A percentile compares a stretch with the other conserved stretches of the same genome.
These are phyloP conservation scores for Aspergillus egyptiacus DNA, from an alignment of 495 filamentous ascomycete species.

Conservation along the genomic window DNA sequence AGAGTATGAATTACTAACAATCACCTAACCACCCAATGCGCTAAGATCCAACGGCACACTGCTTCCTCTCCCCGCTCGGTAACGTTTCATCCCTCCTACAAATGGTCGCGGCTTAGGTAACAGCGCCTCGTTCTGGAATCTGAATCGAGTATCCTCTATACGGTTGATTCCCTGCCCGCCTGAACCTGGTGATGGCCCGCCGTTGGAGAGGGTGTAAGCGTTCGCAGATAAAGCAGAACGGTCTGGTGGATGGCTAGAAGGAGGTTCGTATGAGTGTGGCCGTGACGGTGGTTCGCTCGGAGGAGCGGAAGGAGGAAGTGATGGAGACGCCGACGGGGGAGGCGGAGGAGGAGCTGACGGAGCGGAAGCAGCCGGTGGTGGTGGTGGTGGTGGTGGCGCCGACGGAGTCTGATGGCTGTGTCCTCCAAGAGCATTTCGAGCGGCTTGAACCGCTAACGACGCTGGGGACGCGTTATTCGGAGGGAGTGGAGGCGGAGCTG, in stretches of 20 bases:
- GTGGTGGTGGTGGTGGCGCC: conserved; percentile 46
- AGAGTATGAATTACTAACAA: not conserved
- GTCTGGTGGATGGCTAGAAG: conserved; percentile 34
- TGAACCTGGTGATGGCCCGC: conserved; percentile 33
- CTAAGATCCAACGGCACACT: conserved; percentile 87
- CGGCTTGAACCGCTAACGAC: conserved; percentile 44
- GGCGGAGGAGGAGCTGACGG: conserved; percentile 37
- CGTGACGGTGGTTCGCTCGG: conserved; percentile 41
- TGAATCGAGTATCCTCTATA: conserved; percentile 79
- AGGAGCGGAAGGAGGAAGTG: conserved; percentile 44
- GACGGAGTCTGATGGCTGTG: conserved; percentile 46
- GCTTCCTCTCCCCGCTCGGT: conserved; percentile 86
- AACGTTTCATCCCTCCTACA: conserved; percentile 61
- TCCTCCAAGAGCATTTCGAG: conserved; percentile 41
- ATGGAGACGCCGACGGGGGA: conserved; percentile 33
- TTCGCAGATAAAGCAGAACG: conserved; percentile 66
- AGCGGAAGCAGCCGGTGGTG: conserved; percentile 43
- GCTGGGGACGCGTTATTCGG: conserved; percentile 27
- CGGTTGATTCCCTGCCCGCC: conserved; percentile 42
- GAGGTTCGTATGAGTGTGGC: conserved; percentile 46
- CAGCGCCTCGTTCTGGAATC: conserved; percentile 74
- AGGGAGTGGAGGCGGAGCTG: conserved; percentile 38
- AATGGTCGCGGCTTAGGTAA: conserved; percentile 83
- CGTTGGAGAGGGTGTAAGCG: conserved; percentile 67
- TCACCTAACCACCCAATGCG: conserved; percentile 28